Conservation (phyloP, 1,284 basidiomycete species). For the Cryptococcus sp. region DNA sequence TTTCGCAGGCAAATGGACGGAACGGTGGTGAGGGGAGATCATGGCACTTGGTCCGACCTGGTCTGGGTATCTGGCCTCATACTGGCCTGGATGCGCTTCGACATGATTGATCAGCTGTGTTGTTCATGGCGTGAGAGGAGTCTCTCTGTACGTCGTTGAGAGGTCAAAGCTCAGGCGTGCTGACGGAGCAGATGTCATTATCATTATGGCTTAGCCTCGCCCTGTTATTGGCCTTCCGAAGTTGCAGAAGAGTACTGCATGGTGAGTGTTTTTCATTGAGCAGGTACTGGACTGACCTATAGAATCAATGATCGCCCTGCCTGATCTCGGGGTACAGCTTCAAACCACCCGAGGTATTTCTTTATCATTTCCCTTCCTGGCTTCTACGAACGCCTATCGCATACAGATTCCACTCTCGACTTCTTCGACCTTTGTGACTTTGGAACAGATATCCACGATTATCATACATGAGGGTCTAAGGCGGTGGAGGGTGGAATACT, state of each 20-base stretch:
- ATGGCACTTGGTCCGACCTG: conserved; percentile 10
- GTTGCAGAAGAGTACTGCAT: no score
- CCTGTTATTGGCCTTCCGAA: no score
- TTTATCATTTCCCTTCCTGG: background rate
- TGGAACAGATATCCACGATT: conserved; percentile 26
- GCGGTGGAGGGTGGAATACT: conserved; percentile 34
- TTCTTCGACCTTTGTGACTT: conserved; percentile 25
- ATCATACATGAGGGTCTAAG: conserved; percentile 38
- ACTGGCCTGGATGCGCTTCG: background rate
- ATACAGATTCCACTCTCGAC: conserved; percentile 6
- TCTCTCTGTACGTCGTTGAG: background rate
- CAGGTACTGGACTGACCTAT: conserved; percentile 15
- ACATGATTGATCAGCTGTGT: background rate
- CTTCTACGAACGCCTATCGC: background rate
- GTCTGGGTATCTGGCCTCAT: background rate
- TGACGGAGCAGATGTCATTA: background rate
- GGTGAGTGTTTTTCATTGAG: conserved; percentile 2
- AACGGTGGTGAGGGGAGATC: conserved; percentile 12
- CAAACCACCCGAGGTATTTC: conserved; percentile 51
- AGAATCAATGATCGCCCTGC: conserved; percentile 35
- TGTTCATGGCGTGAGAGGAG: background rate
- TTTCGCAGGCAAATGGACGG: conserved; percentile 9
- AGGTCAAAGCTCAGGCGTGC: background rate
- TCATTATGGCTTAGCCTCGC: background rate
- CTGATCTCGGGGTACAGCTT: conserved; percentile 60